Evolutionary conservation across 177 flowering plant genomes (phyloP), one percentile per base, ranked within the genome.

Genomic region (Vitis hybrid): DNA sequence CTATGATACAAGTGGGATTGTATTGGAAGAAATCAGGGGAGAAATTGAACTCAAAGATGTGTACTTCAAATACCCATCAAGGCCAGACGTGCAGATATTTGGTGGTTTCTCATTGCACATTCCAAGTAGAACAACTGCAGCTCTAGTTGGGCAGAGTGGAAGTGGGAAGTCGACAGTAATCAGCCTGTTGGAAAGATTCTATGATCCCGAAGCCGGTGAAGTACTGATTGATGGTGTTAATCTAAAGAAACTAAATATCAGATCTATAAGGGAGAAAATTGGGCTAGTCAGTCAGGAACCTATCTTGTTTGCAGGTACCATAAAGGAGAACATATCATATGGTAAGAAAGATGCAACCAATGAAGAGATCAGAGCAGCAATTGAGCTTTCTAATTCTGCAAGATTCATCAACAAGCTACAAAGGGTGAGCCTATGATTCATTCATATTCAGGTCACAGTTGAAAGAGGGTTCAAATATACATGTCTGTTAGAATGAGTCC

Each of bases 31-130:
- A 22, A 55, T 90, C 6, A 71, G 62, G 33, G 95, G 95, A 11
- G 91, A 87, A 1, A 80, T 90, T 33, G 87, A 89, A 53, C 80
- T 90, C 14, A 83, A 72, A 69, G 86, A 87, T 77, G 90, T 90
- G 13, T 33, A 80, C 62, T 90, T 90, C 73, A 78, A 76, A 14
- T 90, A 90, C 60, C 95, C 95, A 4, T 84, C 82, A 3, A 79
- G 86, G 65, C 86, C 84, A 10, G 78, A 83, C 3, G 81, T 75
- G 57, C 74, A 68, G 67, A 77, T 83, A 70, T 83, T 83, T 70
- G 60, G 75, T 12, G 84, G 84, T 7, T 77, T 83, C 61, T 76
- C 82, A 29, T 11, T 83, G 51, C 64, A 49, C 1, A 64, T 83
- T 50, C 70, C 65, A 78, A 21, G 18, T 78, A 66, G 80, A 81